These are phyloP conservation scores for Bipolaris sorokiniana DNA, from an alignment of 2,329 filamentous ascomycete species.

Conservation along the genomic window DNA sequence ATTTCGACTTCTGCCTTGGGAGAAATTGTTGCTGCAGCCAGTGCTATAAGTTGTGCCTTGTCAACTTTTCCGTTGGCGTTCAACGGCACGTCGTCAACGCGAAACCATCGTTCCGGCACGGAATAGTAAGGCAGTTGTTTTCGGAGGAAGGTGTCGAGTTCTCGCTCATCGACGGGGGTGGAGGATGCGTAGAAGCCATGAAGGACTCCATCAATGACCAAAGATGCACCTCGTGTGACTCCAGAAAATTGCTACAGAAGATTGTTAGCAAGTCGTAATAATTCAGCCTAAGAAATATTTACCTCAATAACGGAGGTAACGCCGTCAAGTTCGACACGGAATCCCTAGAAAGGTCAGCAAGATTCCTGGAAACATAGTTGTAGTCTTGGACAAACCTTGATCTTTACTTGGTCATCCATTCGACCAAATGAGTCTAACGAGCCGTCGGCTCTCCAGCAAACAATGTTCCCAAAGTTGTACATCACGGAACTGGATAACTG, in stretches of 20 bases:
- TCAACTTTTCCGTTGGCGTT: slow-evolving; percentile 65
- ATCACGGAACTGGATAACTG: slow-evolving; percentile 49
- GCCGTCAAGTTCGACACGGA: slow-evolving; percentile 66
- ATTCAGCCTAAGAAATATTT: neutral
- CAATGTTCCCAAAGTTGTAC: slow-evolving; percentile 68
- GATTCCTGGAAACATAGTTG: neutral
- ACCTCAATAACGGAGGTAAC: slow-evolving; percentile 51
- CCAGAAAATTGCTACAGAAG: slow-evolving; percentile 48
- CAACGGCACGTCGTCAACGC: slow-evolving; percentile 55
- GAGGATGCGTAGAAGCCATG: slow-evolving; percentile 59
- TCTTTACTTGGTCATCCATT: slow-evolving; percentile 67
- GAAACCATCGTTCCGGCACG: slow-evolving; percentile 56
- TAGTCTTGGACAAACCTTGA: slow-evolving; percentile 50
- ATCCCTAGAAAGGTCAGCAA: slow-evolving; percentile 52
- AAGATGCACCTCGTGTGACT: slow-evolving; percentile 56
- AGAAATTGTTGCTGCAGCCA: slow-evolving; percentile 18
- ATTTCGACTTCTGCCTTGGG: neutral
- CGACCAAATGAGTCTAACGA: slow-evolving; percentile 63
- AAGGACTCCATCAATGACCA: slow-evolving; percentile 57
- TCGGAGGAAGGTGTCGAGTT: slow-evolving; percentile 52
- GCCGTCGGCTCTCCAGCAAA: slow-evolving; percentile 61
- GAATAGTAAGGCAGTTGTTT: slow-evolving; percentile 62
- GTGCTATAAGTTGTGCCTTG: slow-evolving; percentile 54
- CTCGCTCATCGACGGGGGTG: slow-evolving; percentile 32
- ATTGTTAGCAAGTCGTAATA: slow-evolving; percentile 5